phyloP scores from a whole-genome alignment of 768 basidiomycete species.

The Hericium erinaceus region DNA sequence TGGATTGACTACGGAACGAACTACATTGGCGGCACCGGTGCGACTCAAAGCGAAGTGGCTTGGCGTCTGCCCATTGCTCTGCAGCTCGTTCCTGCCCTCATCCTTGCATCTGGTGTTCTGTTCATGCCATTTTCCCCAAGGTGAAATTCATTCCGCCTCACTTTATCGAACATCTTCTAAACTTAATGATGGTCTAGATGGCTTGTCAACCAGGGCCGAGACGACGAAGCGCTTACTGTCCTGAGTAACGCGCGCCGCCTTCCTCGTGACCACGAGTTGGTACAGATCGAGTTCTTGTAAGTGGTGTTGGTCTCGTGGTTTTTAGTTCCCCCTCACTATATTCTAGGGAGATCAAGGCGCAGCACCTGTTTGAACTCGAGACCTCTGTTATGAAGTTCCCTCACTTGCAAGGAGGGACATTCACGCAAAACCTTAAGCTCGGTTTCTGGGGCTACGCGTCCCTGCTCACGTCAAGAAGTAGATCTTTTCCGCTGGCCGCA shows the following conservation, averaged over 20 bases:
- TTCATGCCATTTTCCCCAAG: constrained; percentile 79
- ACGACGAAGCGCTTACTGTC: constrained; percentile 62
- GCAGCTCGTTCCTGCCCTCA: constrained; percentile 64
- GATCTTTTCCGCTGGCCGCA: background rate
- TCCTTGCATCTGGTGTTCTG: constrained; percentile 59
- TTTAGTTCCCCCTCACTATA: constrained; percentile 20
- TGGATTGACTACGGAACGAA: constrained; percentile 49
- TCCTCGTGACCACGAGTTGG: constrained; percentile 49
- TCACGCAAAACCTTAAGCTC: constrained; percentile 49
- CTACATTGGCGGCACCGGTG: constrained; percentile 58
- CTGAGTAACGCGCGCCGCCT: constrained; percentile 51
- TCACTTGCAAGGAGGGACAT: constrained; percentile 53
- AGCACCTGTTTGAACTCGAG: constrained; percentile 67
- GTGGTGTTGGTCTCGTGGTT: constrained; percentile 19
- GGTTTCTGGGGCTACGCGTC: constrained; percentile 53
- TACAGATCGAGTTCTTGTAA: constrained; percentile 67
- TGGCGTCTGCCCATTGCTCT: constrained; percentile 71
- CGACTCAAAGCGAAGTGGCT: constrained; percentile 51
- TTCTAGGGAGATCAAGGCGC: constrained; percentile 52
- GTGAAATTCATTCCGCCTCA: constrained; percentile 19
- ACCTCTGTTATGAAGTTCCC: constrained; percentile 47
- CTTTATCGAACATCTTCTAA: background rate
- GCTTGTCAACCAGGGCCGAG: constrained; percentile 70
- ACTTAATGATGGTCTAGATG: constrained; percentile 31
- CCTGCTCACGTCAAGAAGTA: constrained; percentile 42